These are phyloP conservation scores for Linnemannia schmuckeri DNA, from an alignment of 192 early-diverging fungal species.

Conservation along the genomic window DNA sequence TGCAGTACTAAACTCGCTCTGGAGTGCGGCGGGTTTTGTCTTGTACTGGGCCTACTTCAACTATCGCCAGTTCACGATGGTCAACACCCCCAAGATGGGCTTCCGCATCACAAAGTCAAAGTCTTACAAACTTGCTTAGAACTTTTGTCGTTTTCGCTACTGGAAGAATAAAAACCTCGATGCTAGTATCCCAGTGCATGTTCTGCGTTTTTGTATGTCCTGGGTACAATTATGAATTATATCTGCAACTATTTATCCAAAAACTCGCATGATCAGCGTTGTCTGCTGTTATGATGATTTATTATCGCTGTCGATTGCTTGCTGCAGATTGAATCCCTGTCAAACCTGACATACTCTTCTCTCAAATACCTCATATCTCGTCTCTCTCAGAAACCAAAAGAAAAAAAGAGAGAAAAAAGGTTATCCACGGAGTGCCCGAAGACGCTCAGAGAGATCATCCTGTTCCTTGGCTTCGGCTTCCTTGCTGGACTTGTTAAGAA, in stretches of 20 bases:
- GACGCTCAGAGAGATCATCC: slow-evolving; percentile 59
- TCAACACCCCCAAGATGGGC: slow-evolving; percentile 34
- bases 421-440: slow-evolving; percentile 63
- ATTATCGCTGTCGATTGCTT: too few relatives aligned
- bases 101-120: slow-evolving; percentile 40
- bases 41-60: slow-evolving; percentile 80
- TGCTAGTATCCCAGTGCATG: too few relatives aligned
- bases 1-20: slow-evolving; percentile 81
- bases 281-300: too few relatives aligned
- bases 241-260: too few relatives aligned
- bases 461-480: slow-evolving; percentile 62
- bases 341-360: too few relatives aligned
- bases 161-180: too few relatives aligned
- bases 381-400: neutral
- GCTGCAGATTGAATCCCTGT: too few relatives aligned
- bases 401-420: neutral
- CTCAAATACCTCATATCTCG: too few relatives aligned
- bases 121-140: neutral
- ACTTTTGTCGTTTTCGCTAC: too few relatives aligned
- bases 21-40: slow-evolving; percentile 77
- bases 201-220: too few relatives aligned
- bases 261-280: too few relatives aligned
- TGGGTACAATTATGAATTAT: too few relatives aligned
- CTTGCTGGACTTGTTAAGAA: slow-evolving; percentile 55
- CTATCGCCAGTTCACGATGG: slow-evolving; percentile 68